A percentile compares a stretch with the other conserved stretches of the same genome.
Conservation (phyloP, 352 stramenopile species). For the Pythium brassicae region DNA sequence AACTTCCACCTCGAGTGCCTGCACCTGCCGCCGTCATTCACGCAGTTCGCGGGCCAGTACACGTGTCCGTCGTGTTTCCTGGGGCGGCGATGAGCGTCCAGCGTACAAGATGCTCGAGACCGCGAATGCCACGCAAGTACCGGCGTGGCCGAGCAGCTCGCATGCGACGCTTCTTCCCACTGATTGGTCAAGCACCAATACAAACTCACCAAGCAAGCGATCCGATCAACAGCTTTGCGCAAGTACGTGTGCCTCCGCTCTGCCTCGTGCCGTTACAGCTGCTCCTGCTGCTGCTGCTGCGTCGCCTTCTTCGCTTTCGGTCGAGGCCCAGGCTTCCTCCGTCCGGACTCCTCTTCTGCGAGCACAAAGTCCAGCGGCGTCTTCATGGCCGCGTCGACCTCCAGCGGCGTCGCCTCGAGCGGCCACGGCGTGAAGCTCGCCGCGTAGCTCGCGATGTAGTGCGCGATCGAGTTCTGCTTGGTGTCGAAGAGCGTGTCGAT, state of each 20-base stretch:
- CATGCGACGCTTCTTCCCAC: conserved; percentile 5
- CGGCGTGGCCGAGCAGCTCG: not conserved
- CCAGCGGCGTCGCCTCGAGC: conserved; percentile 41
- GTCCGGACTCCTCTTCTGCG: conserved; percentile 39
- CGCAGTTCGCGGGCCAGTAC: conserved; percentile 52
- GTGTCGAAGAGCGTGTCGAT: conserved; percentile 72
- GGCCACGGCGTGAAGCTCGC: conserved; percentile 60
- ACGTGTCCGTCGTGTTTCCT: conserved; percentile 65
- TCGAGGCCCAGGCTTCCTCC: conserved; percentile 55
- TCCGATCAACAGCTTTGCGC: not conserved
- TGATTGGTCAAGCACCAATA: not conserved
- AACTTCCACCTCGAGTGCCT: conserved; percentile 55
- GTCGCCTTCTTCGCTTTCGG: conserved; percentile 38
- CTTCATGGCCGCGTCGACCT: conserved; percentile 41
- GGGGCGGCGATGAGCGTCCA: conserved; percentile 14
- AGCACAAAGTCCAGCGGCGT: conserved; percentile 68
- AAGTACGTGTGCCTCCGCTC: not conserved
- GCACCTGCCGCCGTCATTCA: conserved; percentile 50
- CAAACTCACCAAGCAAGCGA: not conserved
- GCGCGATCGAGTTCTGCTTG: conserved; percentile 64
- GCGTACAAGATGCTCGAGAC: no score
- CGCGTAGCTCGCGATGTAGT: conserved; percentile 57
- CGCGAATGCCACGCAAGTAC: no score
- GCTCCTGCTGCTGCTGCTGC: not conserved
- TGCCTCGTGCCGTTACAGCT: no score